phyloP scores from a whole-genome alignment of 2,329 filamentous ascomycete species.

The Biscogniauxia mediterranea region DNA sequence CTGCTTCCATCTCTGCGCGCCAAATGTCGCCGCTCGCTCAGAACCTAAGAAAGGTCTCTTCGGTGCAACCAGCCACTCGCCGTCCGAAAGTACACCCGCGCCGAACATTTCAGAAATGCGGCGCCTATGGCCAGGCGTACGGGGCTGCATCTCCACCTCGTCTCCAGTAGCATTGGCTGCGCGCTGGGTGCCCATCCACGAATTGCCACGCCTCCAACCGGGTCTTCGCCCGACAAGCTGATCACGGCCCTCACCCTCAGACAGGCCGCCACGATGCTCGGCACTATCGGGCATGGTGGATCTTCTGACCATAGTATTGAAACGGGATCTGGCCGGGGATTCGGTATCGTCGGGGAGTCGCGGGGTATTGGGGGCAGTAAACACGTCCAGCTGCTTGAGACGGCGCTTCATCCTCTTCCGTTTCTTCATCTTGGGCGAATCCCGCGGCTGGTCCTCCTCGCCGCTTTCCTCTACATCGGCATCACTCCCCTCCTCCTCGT shows the following conservation, averaged over 20 bases:
- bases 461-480: conserved; percentile 84
- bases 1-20: conserved; percentile 85
- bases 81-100: conserved; percentile 63
- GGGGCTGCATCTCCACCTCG: conserved; percentile 51
- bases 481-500: conserved; percentile 63
- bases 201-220: conserved; percentile 58
- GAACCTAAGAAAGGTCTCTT: conserved; percentile 57
- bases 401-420: conserved; percentile 61
- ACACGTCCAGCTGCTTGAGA: conserved; percentile 50
- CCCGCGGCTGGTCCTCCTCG: conserved; percentile 61
- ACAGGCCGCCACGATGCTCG: conserved; percentile 63
- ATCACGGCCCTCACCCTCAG: conserved; percentile 73
- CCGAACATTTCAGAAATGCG: conserved; percentile 63
- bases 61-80: conserved; percentile 54
- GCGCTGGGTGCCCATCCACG: conserved; percentile 54
- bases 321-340: conserved; percentile 41
- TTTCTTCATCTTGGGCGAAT: conserved; percentile 54
- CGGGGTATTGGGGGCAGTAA: conserved; percentile 67
- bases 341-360: conserved; percentile 43
- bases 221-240: conserved; percentile 51
- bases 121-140: conserved; percentile 62
- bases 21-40: conserved; percentile 70
- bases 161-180: conserved; percentile 49
- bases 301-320: conserved; percentile 60
- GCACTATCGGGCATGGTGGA: conserved; percentile 63